phyloP scores from a whole-genome alignment of 148 eudicot genomes.

The Camellia lanceoleosa region DNA sequence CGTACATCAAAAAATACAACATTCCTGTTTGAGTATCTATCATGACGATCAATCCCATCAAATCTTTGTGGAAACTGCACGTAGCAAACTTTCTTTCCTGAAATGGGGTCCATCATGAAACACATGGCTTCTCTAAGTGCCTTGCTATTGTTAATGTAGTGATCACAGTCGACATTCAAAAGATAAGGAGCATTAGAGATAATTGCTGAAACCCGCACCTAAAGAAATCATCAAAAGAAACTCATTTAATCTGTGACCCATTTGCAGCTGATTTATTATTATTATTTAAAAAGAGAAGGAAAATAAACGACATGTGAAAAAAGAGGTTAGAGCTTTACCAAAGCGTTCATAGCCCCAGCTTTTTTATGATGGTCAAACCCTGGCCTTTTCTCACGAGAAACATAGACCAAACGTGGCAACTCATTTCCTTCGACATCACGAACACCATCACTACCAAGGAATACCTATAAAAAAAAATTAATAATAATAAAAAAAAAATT shows the following conservation, averaged over 20 bases:
- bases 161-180: slow-evolving; percentile 84
- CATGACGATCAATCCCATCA: slow-evolving; percentile 66
- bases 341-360: slow-evolving; percentile 85
- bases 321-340: slow-evolving; percentile 35
- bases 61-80: slow-evolving; percentile 67
- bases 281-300: background rate
- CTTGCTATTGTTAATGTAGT: slow-evolving; percentile 60
- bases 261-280: background rate
- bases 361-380: slow-evolving; percentile 86
- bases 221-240: slow-evolving; percentile 5
- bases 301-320: background rate
- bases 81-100: slow-evolving; percentile 60
- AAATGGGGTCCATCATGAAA: slow-evolving; percentile 62
- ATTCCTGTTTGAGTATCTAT: slow-evolving; percentile 63
- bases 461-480: slow-evolving; percentile 40
- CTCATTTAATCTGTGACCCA: background rate
- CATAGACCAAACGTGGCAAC: slow-evolving; percentile 71
- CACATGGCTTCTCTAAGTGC: slow-evolving; percentile 67
- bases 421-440: slow-evolving; percentile 63
- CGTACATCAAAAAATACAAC: slow-evolving; percentile 69
- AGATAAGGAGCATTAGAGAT: slow-evolving; percentile 79
- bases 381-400: slow-evolving; percentile 86
- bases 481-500: background rate
- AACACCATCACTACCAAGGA: slow-evolving; percentile 64
- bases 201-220: slow-evolving; percentile 77